Base-by-base conservation (phyloP, 306 rosid genomes). In the Malus asiatica region DNA sequence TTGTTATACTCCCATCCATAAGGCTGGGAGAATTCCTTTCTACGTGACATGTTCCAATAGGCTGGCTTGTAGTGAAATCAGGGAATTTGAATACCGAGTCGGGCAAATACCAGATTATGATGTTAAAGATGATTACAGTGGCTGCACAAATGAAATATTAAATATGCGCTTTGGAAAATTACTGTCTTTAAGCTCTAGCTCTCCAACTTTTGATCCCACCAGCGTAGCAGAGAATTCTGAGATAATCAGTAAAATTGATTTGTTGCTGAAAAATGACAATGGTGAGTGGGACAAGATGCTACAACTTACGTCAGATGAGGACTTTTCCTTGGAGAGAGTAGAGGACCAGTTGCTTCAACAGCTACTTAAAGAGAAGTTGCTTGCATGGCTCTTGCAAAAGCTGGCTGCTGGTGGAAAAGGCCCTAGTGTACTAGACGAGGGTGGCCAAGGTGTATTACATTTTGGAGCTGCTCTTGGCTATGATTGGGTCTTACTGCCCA, bases 391-490 rank as follows among this genome's bases (percentile, higher is more conserved):
- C 81, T 77, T 89, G 78, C 90, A 84, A 73, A 93, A 87, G 86
- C 82, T 78, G 51, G 85, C 84, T 32, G 97, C 76, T 79, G 97
- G 86, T 77, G 97, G 97, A 60, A 93, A 88, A 84, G 98, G 98
- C 73, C 97, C 98, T 74, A 86, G 78, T 84, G 84, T 93, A 51
- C 75, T 89, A 69, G 96, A 89, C 53, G 90, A 87, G 70, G 85
- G 75, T 80, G 98, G 98, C 68, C 96, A 88, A 87, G 98, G 98
- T 62, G 93, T 91, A 58, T 84, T 91, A 67, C 98, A 93, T 87
- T 87, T 87, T 81, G 96, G 96, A 30, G 96, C 97, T 45, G 96
- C 97, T 77, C 92, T 93, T 79, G 96, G 90, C 70, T 93, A 89
- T 73, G 87, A 91, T 80, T 93, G 98, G 98, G 98, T 95, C 75